These are phyloP conservation scores for Penicillium sp. DNA, from an alignment of 2,329 filamentous ascomycete genomes.

Conservation along the genomic window DNA sequence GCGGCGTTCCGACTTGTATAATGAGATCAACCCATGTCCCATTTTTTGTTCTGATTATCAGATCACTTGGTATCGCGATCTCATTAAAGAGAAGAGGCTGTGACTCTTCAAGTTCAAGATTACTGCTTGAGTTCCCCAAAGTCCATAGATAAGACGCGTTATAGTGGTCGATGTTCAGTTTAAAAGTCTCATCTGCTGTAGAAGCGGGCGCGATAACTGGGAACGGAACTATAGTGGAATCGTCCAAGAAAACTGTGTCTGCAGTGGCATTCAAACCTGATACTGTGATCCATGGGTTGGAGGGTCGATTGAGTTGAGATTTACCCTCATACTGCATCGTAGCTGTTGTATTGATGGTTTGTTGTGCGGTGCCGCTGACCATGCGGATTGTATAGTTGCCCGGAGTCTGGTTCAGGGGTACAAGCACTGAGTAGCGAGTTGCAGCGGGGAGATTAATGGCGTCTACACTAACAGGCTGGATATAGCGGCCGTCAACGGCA, in stretches of 20 bases:
- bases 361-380: constrained; percentile 50
- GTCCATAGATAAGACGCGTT: constrained; percentile 28
- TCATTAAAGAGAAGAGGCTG: constrained; percentile 29
- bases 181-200: constrained; percentile 44
- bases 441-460: constrained; percentile 37
- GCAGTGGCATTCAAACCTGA: constrained; percentile 47
- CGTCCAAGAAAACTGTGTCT: constrained; percentile 48
- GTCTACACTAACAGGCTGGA: constrained; percentile 42
- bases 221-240: constrained; percentile 48
- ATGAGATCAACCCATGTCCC: constrained; percentile 59
- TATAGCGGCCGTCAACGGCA: constrained; percentile 46
- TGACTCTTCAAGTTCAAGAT: constrained; percentile 23
- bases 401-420: constrained; percentile 45
- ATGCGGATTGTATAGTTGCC: constrained; percentile 59
- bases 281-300: constrained; percentile 51
- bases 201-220: constrained; percentile 47
- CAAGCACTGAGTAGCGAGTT: constrained; percentile 43
- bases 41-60: constrained; percentile 52
- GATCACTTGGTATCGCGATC: constrained; percentile 28
- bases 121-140: constrained; percentile 26
- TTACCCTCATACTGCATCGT: constrained; percentile 46
- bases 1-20: constrained; percentile 41
- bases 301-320: constrained; percentile 16
- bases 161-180: constrained; percentile 23
- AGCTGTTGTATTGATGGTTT: constrained; percentile 57